Evolutionary conservation across 306 rosid genomes (phyloP), one percentile per base, ranked within the genome.

Genomic region (Datisca glomerata): DNA sequence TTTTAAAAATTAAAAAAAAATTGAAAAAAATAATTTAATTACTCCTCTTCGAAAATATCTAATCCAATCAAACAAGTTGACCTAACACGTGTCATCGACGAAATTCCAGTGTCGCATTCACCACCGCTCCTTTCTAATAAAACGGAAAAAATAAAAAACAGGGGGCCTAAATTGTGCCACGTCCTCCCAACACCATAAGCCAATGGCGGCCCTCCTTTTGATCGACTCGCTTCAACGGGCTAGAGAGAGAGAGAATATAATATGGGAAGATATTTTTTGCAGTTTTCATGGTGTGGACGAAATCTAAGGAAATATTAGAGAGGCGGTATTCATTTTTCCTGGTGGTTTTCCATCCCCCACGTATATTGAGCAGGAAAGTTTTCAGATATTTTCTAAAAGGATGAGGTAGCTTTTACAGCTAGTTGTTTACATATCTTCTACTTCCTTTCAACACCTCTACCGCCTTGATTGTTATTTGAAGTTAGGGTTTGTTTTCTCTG

Each of bases 131-230:
- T 27, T 44, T 23, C 51, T n/a, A n/a, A n/a, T n/a, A n/a, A 67
- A 2, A 36, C 10, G 7, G 48, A 18, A 18, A 49, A 35, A 46
- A 49, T 43, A 55, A 40, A 21, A 66, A 56, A 1, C 19, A n/a
- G 32, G 56, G 56, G 80, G 84, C 51, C 8, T 15, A 41, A 0
- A 45, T 2, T 3, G 1, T 0, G 47, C 75, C 91, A 79, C 80
- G 66, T 75, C 66, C 49, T 3, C 29, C 1, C 1, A 2, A 1
- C 34, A 29, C 45, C 34, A 9, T 19, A 27, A 25, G 27, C 60
- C 66, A 71, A 59, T 59, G 61, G 37, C 71, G 22, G 40, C 58
- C 56, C 2, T 13, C 63, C 70, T 65, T 61, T 61, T 36, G 77
- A 79, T 72, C 60, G 25, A 21, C 18, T 11, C n/a, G n/a, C n/a